phyloP scores from a whole-genome alignment of 495 filamentous ascomycete species.

The Platismatia glauca region DNA sequence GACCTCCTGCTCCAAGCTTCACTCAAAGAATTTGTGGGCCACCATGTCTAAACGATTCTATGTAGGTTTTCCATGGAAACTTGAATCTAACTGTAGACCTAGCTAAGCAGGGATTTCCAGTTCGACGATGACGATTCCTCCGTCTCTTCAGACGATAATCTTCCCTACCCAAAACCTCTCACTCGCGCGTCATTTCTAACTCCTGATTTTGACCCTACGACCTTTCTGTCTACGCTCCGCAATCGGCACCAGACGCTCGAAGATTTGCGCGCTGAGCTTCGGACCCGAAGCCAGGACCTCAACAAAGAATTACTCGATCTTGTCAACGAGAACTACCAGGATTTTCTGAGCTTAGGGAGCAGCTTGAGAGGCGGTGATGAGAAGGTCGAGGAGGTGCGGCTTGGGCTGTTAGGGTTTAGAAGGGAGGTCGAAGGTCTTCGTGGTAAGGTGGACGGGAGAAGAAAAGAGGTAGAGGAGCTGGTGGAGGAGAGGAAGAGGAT shows the following conservation, averaged over 20 bases:
- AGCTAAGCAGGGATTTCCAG: constrained; percentile 23
- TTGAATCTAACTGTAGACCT: too few species aligned
- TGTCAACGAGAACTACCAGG: constrained; percentile 87
- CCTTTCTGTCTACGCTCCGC: constrained; percentile 72
- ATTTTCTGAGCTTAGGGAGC: constrained; percentile 75
- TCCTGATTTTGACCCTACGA: constrained; percentile 66
- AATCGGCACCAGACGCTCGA: constrained; percentile 93
- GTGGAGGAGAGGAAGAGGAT: constrained; percentile 47
- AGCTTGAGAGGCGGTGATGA: constrained; percentile 83
- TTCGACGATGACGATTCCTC: constrained; percentile 46
- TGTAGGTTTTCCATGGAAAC: constrained; percentile 9
- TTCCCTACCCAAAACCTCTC: constrained; percentile 78
- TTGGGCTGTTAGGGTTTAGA: constrained; percentile 75
- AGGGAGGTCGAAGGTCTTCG: constrained; percentile 61
- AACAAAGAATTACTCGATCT: constrained; percentile 81
- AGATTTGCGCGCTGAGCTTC: constrained; percentile 79
- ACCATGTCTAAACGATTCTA: constrained; percentile 24
- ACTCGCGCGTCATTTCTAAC: constrained; percentile 70
- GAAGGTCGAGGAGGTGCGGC: constrained; percentile 80
- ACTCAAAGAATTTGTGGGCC: not conserved
- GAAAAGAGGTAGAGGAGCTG: constrained; percentile 44
- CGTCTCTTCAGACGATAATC: constrained; percentile 53
- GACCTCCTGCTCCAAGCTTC: not conserved
- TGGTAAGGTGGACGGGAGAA: constrained; percentile 44
- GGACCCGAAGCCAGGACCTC: constrained; percentile 62